Evolutionary conservation across 2,329 filamentous ascomycete species (phyloP).

Genomic region (Colletotrichum tropicicola): DNA sequence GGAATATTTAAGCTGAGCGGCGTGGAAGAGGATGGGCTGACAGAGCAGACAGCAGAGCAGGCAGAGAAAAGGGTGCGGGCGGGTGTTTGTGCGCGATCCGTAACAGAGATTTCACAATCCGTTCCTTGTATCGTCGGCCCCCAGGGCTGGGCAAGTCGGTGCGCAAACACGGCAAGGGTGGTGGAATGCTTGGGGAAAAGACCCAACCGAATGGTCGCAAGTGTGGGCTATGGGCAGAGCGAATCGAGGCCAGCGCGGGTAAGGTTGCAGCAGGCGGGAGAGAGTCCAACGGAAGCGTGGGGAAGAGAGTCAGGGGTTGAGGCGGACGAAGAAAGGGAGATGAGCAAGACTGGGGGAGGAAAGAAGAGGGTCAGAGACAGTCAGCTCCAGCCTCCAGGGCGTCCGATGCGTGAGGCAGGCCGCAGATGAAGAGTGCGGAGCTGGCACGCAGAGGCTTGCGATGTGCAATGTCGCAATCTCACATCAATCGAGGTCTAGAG

Average conservation of each 20-base stretch:
- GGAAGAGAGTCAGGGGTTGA: slow-evolving; percentile 26
- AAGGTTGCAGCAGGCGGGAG: slow-evolving; percentile 32
- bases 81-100: slow-evolving; percentile 28
- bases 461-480: slow-evolving; percentile 30
- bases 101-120: slow-evolving; percentile 31
- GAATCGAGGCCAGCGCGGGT: slow-evolving; percentile 26
- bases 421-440: slow-evolving; percentile 14
- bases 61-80: slow-evolving; percentile 4
- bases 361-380: slow-evolving; percentile 11
- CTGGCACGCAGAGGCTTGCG: slow-evolving; percentile 26
- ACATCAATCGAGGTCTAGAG: background rate
- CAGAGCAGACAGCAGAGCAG: slow-evolving; percentile 10
- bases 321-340: slow-evolving; percentile 22
- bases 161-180: slow-evolving; percentile 29
- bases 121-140: slow-evolving; percentile 24
- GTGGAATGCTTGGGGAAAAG: slow-evolving; percentile 20
- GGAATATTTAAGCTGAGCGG: slow-evolving; percentile 22
- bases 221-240: slow-evolving; percentile 24
- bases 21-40: slow-evolving; percentile 2
- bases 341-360: slow-evolving; percentile 17
- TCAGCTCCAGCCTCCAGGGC: background rate
- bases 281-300: slow-evolving; percentile 30
- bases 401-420: background rate
- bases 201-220: slow-evolving; percentile 30
- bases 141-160: slow-evolving; percentile 26